These are phyloP conservation scores for Fusarium goolgardi DNA, from an alignment of 2,329 filamentous ascomycete species.

Conservation along the genomic window DNA sequence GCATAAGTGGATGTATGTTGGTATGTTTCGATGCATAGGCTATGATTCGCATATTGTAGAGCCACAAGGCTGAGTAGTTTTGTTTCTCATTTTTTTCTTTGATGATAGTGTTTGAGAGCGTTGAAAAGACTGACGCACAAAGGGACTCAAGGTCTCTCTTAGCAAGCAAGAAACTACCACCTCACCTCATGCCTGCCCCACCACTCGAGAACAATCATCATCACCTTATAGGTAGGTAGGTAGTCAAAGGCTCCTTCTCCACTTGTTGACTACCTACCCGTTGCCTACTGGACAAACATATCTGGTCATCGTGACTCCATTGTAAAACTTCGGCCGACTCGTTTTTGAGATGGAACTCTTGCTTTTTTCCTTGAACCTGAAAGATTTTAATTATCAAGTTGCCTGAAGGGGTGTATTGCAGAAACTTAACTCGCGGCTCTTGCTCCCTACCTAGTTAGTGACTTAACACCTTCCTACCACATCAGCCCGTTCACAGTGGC, in stretches of 20 bases:
- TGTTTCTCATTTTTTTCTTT: background rate
- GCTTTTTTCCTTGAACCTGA: background rate
- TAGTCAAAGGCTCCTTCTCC: slow-evolving; percentile 9
- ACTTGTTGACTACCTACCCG: slow-evolving; percentile 7
- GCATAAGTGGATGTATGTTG: slow-evolving; percentile 39
- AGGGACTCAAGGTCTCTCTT: background rate
- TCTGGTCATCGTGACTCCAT: slow-evolving; percentile 5
- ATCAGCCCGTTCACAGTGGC: background rate
- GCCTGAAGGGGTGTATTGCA: slow-evolving; percentile 4
- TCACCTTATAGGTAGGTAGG: too few relatives aligned
- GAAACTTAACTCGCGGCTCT: slow-evolving; percentile 6
- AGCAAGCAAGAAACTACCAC: background rate
- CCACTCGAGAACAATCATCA: background rate
- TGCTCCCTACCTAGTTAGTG: background rate
- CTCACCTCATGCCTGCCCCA: slow-evolving; percentile 1
- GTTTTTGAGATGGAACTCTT: background rate
- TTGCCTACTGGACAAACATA: background rate
- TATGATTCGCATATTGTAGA: slow-evolving; percentile 32
- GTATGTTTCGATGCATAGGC: slow-evolving; percentile 30
- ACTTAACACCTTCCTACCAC: slow-evolving; percentile 17
- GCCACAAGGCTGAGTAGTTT: slow-evolving; percentile 33
- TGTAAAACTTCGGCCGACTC: slow-evolving; percentile 17
- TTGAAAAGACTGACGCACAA: background rate
- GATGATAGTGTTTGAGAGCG: slow-evolving; percentile 6
- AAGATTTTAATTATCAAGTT: background rate